A percentile compares a stretch with the other conserved stretches of the same genome.
Conservation (phyloP, 148 eudicot species). For the Cornus florida region DNA sequence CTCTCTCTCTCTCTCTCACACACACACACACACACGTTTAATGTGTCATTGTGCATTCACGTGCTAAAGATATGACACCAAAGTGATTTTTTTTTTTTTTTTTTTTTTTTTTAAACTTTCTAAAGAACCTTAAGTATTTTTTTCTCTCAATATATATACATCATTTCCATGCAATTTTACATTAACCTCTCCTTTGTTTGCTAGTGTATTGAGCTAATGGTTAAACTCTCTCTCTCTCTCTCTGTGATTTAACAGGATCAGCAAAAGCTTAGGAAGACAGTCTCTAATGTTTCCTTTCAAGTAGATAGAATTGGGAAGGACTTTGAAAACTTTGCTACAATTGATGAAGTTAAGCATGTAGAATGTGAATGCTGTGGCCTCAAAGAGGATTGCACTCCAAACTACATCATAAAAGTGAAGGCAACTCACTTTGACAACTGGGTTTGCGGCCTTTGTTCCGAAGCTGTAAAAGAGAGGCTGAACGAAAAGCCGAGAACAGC, state of each 20-base stretch:
- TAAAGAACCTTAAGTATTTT: neutral
- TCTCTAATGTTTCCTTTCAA: slow-evolving; percentile 19
- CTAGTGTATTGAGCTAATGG: neutral
- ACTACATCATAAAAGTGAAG: slow-evolving; percentile 41
- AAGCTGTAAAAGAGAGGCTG: slow-evolving; percentile 52
- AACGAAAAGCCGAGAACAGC: neutral
- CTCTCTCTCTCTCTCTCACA: neutral
- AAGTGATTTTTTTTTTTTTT: too few species aligned
- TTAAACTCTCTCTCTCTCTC: neutral
- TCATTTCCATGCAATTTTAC: too few species aligned
- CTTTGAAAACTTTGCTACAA: slow-evolving; percentile 18
- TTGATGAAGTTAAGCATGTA: slow-evolving; percentile 24
- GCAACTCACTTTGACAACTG: slow-evolving; percentile 34
- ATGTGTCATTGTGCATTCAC: neutral
- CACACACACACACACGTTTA: neutral
- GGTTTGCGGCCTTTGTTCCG: slow-evolving; percentile 71
- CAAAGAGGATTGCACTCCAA: slow-evolving; percentile 48
- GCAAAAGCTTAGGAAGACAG: slow-evolving; percentile 9
- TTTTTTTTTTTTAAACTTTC: too few species aligned
- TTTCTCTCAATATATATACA: neutral
- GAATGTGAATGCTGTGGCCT: slow-evolving; percentile 64
- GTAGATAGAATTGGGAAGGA: slow-evolving; percentile 19
- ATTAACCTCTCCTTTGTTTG: neutral
- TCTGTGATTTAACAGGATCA: neutral
- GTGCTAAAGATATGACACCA: neutral